Base-by-base conservation (phyloP, 306 rosid genomes). In the Mimosa pudica region DNA sequence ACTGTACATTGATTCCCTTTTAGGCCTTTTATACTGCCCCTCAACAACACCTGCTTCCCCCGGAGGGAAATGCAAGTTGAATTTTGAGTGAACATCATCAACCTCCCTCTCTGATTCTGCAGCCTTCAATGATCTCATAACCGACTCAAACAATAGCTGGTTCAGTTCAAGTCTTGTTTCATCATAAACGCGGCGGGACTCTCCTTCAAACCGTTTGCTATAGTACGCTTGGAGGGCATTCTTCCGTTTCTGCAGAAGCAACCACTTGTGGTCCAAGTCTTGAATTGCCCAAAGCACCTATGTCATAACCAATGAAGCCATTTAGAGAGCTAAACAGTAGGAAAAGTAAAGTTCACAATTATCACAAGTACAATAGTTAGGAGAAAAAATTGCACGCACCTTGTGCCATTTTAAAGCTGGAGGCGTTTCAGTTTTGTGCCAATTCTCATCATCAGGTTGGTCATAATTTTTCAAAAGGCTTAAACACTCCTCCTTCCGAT, bases 41-140 rank as follows among this genome's bases (percentile, higher is more conserved):
- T 93, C 99, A 85, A 93, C 99, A 75, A 85, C 94, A 83, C 94
- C 93, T 77, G 80, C 90, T 87, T 95, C 99, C 71, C 99, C 98
- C 3, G 97, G 84, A 24, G 99, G 99, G 77, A 95, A 95, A 89
- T 95, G 99, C 85, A 95, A 80, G 88, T 95, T 95, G 82, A 95
- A 95, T 85, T 93, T 95, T 36, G 94, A 90, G 89, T 95, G 98
- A 82, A 95, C 99, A 78, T 95, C 99, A 71, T 95, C 99, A 83
- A 95, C 92, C 88, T 95, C 99, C 75, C 98, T 88, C 83, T 95
- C 99, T 20, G 99, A 87, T 81, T 90, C 98, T 67, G 99, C 99
- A 77, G 92, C 97, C 89, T 91, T 90, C 71, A 95, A 85, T 2
- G 94, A 89, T 85, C 88, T 91, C 90, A 90, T 95, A 73, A 91